These are phyloP conservation scores for Amauroascus verrucosus DNA, from an alignment of 2,329 filamentous ascomycete species.

Conservation along the genomic window DNA sequence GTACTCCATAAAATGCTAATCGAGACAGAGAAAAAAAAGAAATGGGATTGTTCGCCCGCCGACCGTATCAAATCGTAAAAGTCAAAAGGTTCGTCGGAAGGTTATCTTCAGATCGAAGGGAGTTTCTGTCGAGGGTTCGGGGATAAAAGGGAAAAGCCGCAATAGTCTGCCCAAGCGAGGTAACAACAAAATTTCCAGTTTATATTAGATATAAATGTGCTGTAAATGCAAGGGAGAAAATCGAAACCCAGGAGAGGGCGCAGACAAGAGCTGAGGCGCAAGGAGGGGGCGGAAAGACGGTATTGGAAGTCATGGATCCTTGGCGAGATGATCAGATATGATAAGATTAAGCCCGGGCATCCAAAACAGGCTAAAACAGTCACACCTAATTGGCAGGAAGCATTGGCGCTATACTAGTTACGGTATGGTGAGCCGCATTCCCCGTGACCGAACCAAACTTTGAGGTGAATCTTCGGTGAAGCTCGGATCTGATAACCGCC, in stretches of 20 bases:
- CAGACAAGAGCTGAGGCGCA: not conserved
- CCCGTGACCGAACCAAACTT: slow-evolving; percentile 1
- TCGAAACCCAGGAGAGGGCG: not conserved
- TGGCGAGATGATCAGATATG: slow-evolving; percentile 18
- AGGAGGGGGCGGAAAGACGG: not conserved
- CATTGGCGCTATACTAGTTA: not conserved
- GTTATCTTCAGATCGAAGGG: too few relatives aligned
- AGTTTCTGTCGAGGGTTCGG: too few relatives aligned
- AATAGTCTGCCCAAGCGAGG: too few relatives aligned
- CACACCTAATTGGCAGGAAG: not conserved
- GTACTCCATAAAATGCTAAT: not conserved
- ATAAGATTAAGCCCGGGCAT: slow-evolving; percentile 15
- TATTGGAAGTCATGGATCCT: not conserved
- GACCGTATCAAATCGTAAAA: too few relatives aligned
- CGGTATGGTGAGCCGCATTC: not conserved
- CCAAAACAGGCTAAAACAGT: not conserved
- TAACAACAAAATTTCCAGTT: too few relatives aligned
- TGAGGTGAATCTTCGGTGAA: slow-evolving; percentile 4
- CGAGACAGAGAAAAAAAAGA: not conserved
- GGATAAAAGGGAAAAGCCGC: not conserved
- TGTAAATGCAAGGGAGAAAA: not conserved
- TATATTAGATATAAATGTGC: too few relatives aligned
- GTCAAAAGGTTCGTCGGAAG: too few relatives aligned
- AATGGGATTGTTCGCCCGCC: not conserved
- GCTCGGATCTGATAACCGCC: slow-evolving; percentile 15